phyloP scores from a whole-genome alignment of 148 eudicot genomes.

The Chenopodium suecicum region DNA sequence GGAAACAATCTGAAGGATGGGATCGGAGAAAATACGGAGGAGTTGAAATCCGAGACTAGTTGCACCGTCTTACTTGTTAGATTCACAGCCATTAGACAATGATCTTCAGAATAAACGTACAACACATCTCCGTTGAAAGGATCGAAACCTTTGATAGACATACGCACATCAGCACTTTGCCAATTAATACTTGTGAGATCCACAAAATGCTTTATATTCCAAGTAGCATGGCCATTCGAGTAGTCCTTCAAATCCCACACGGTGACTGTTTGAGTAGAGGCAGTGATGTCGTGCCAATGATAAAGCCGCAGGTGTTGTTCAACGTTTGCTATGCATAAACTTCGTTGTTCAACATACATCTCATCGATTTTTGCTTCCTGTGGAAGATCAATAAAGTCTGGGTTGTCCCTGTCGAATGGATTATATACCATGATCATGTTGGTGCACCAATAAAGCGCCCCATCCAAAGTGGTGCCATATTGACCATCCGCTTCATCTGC shows the following conservation, averaged over 20 bases:
- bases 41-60: not conserved
- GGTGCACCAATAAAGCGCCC: too few species aligned
- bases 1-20: too few species aligned
- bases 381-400: too few species aligned
- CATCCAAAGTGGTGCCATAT: too few species aligned
- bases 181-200: not conserved
- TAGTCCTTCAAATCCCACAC: not conserved
- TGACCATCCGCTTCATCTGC: too few species aligned
- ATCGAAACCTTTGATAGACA: not conserved
- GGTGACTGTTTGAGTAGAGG: not conserved
- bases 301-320: not conserved
- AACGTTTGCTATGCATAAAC: too few species aligned
- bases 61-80: not conserved
- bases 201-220: not conserved
- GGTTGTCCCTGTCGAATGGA: too few species aligned
- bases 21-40: too few species aligned
- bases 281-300: not conserved
- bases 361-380: too few species aligned
- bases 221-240: not conserved
- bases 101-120: not conserved
- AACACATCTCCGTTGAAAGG: not conserved
- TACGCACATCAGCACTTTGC: not conserved
- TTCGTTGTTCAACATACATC: too few species aligned
- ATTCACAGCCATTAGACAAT: not conserved
- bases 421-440: too few species aligned